These are phyloP conservation scores for Sphagnum contortum DNA, from an alignment of 225 moss, liverwort and hornwort species.

Conservation along the genomic window DNA sequence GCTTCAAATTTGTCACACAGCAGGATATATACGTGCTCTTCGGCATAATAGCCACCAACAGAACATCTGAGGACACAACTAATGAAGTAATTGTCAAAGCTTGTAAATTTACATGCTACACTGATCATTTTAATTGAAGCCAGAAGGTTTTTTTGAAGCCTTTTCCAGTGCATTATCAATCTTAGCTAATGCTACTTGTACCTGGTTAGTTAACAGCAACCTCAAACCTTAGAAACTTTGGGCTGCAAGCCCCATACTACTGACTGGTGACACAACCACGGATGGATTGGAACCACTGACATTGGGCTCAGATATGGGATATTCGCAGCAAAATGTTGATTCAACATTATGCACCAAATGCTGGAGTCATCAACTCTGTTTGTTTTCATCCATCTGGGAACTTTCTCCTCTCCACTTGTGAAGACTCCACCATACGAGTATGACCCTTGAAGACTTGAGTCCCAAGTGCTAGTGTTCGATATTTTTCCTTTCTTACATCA, in stretches of 20 bases:
- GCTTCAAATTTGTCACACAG: neutral
- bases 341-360: conserved; percentile 75
- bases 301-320: conserved; percentile 66
- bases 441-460: neutral
- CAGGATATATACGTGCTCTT: neutral
- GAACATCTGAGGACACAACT: too few species aligned
- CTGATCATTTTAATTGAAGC: too few species aligned
- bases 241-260: neutral
- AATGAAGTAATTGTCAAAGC: too few species aligned
- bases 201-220: too few species aligned
- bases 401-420: conserved; percentile 85
- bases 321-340: conserved; percentile 82
- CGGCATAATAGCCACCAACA: too few species aligned
- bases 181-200: too few species aligned
- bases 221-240: too few species aligned
- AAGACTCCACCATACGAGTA: conserved; percentile 83
- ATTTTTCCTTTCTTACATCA: too few species aligned
- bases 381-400: conserved; percentile 95
- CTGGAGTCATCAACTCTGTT: conserved; percentile 65
- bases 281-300: conserved; percentile 14
- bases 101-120: too few species aligned
- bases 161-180: too few species aligned
- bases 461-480: too few species aligned
- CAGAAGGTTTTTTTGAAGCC: too few species aligned
- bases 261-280: conserved; percentile 5